These are phyloP conservation scores for Crithidia mellificae DNA, from an alignment of 208 protist species.

Conservation along the genomic window DNA sequence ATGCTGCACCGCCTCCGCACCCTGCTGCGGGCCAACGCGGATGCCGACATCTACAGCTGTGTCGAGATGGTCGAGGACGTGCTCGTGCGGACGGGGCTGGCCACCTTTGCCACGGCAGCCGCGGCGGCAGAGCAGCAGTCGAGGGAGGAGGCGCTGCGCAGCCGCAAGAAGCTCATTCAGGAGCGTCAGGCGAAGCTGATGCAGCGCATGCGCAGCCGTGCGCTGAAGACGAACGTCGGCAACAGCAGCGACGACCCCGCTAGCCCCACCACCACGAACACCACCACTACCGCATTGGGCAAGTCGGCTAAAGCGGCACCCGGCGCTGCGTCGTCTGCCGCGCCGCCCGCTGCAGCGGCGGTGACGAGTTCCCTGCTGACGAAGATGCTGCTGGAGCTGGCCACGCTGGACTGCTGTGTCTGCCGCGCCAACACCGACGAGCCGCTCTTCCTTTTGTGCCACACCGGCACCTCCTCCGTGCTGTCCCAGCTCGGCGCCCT, in stretches of 20 bases:
- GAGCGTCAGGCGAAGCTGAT: slow-evolving; percentile 70
- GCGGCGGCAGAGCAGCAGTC: slow-evolving; percentile 27
- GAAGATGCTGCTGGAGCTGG: slow-evolving; percentile 52
- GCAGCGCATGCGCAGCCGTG: slow-evolving; percentile 51
- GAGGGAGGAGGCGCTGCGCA: slow-evolving; percentile 31
- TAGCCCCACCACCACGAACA: background rate
- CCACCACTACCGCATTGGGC: background rate
- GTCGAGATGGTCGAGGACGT: slow-evolving; percentile 58
- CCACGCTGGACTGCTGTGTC: slow-evolving; percentile 69
- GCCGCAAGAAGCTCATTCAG: slow-evolving; percentile 53
- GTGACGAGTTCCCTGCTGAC: slow-evolving; percentile 32
- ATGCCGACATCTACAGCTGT: slow-evolving; percentile 55
- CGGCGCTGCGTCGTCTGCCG: no score
- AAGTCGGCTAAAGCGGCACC: background rate
- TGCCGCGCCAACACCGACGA: slow-evolving; percentile 47
- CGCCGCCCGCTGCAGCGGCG: background rate
- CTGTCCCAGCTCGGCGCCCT: slow-evolving; percentile 34
- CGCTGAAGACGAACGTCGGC: slow-evolving; percentile 34
- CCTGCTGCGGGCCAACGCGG: slow-evolving; percentile 28
- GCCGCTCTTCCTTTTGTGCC: slow-evolving; percentile 61
- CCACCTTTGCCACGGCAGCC: slow-evolving; percentile 33
- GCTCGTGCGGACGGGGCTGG: slow-evolving; percentile 40
- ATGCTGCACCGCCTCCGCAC: slow-evolving; percentile 54
- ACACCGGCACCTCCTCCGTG: slow-evolving; percentile 52
- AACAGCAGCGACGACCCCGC: background rate